Conservation (phyloP, 805 yeast species). For the Millerago galiae region DNA sequence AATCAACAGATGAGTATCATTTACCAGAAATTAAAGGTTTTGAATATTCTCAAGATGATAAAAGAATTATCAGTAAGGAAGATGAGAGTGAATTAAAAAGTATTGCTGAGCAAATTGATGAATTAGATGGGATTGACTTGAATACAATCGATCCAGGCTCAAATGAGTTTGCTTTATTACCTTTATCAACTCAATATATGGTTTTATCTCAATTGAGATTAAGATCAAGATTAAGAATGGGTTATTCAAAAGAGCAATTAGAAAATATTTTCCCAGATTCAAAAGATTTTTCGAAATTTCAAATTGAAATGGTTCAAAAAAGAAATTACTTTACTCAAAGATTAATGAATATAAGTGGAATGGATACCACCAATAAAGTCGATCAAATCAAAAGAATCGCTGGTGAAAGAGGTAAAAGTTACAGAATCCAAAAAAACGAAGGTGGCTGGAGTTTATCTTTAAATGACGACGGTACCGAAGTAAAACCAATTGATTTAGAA, state of each 20-base stretch:
- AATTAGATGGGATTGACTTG: slow-evolving; percentile 62
- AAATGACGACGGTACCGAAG: slow-evolving; percentile 32
- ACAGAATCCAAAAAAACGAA: slow-evolving; percentile 66
- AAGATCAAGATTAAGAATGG: slow-evolving; percentile 89
- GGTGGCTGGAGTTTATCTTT: slow-evolving; percentile 82
- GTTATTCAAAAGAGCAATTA: slow-evolving; percentile 85
- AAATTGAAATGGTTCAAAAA: slow-evolving; percentile 86
- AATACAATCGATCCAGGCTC: slow-evolving; percentile 81
- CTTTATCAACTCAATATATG: slow-evolving; percentile 83
- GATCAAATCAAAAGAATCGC: slow-evolving; percentile 52
- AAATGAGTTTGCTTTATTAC: slow-evolving; percentile 65
- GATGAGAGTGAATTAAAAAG: slow-evolving; percentile 71
- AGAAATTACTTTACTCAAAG: slow-evolving; percentile 86
- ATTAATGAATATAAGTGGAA: slow-evolving; percentile 76
- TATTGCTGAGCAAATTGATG: slow-evolving; percentile 50
- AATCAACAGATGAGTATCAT: slow-evolving; percentile 75
- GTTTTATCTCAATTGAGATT: slow-evolving; percentile 75
- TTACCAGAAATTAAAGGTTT: slow-evolving; percentile 65
- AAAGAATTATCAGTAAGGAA: slow-evolving; percentile 65
- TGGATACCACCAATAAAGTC: slow-evolving; percentile 39
- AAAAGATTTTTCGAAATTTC: slow-evolving; percentile 88
- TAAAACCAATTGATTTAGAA: slow-evolving; percentile 45
- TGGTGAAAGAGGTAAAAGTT: slow-evolving; percentile 73
- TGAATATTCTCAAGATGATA: slow-evolving; percentile 49
- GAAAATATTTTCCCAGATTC: slow-evolving; percentile 76